These are phyloP conservation scores for Quercus engelmannii DNA, from an alignment of 306 rosid genomes.

Conservation along the genomic window DNA sequence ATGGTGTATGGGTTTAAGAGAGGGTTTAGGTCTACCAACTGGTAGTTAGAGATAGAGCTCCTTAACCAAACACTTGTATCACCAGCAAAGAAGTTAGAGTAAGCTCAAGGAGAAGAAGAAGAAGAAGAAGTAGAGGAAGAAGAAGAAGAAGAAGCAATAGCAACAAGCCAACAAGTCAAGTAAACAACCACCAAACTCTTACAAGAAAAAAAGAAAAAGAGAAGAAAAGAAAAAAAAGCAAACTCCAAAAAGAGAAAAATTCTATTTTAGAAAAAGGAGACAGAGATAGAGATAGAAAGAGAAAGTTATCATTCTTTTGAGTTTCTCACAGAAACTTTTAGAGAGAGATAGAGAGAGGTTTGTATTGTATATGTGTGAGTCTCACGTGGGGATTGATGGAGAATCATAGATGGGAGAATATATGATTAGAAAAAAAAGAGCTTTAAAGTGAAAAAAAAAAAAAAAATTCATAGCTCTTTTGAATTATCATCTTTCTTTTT, in stretches of 20 bases:
- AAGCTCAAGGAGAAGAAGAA: conserved; percentile 3
- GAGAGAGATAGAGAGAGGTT: conserved; percentile 17
- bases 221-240: background rate
- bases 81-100: conserved; percentile 11
- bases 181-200: conserved; percentile 1
- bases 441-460: conserved; percentile 18
- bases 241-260: conserved; percentile 10
- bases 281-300: conserved; percentile 14
- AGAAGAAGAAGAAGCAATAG: background rate
- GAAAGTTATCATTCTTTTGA: conserved; percentile 26
- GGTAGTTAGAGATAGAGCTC: conserved; percentile 68
- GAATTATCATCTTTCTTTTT: conserved; percentile 7
- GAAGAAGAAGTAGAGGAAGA: background rate
- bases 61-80: conserved; percentile 45
- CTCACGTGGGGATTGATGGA: conserved; percentile 51
- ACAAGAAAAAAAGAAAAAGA: background rate
- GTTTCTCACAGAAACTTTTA: conserved; percentile 4
- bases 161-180: background rate
- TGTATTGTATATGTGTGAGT: conserved; percentile 21
- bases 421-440: conserved; percentile 29
- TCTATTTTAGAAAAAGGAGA: conserved; percentile 17
- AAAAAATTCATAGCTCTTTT: conserved; percentile 14
- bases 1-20: conserved; percentile 35
- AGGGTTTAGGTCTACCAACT: conserved; percentile 62
- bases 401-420: conserved; percentile 42